Evolutionary conservation across 2,329 filamentous ascomycete species (phyloP), one percentile per base, ranked within the genome.

Genomic region (Penicillium sp.): DNA sequence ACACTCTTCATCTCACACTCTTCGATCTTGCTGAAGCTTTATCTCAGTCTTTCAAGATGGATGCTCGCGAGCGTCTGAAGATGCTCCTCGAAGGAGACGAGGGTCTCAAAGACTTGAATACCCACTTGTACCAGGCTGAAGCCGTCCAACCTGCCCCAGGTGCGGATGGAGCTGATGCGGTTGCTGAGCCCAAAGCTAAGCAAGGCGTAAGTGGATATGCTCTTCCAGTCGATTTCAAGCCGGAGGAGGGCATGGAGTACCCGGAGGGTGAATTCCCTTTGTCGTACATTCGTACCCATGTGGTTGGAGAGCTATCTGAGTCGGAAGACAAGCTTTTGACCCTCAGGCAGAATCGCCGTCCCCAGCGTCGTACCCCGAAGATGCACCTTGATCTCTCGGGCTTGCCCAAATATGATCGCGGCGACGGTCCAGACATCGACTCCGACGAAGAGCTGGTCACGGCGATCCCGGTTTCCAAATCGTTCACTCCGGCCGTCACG

Each of bases 401-500:
- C 24, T 4, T n/a, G 20, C 4, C 2, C 37, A 24, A 39, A 1
- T 9, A 35, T 10, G 11, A 50, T 3, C 7, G 5, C 10, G 22
- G 20, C 29, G 9, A n/a, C 16, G 2, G 2, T 24, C 11, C 26
- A 22, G 35, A 37, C n/a, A 22, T 1, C n/a, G 31, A 29, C n/a
- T 46, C 14, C 13, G 16, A 34, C 5, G 43, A 40, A 16, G 31
- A n/a, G 14, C 32, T 6, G n/a, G 13, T 44, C 39, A 43, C 47
- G 22, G 22, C 32, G 10, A 37, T 55, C 26, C 31, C 46, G 9
- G 14, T 34, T 32, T 2, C 61, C 31, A 61, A 64, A 10, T 65
- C 62, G 14, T 79, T 78, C 60, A 79, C 74, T 55, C 74, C 74
- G 6, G 66, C 76, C 29, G 43, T 66, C 10, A 69, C 75, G 18